A percentile compares a stretch with the other conserved stretches of the same genome.
Conservation (phyloP, 805 yeast genomes). For the Jamesozyma spencerorum region DNA sequence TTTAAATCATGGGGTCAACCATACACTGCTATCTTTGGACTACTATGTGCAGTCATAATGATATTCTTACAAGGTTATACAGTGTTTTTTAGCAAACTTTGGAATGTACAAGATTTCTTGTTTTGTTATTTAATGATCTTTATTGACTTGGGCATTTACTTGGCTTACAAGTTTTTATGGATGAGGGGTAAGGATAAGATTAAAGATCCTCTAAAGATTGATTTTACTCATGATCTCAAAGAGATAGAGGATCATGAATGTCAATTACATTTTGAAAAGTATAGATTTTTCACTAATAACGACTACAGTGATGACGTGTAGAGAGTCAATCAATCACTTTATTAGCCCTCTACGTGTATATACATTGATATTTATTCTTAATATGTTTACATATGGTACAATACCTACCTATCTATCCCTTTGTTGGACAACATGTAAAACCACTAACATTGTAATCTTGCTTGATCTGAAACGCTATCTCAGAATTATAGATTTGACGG, state of each 20-base stretch:
- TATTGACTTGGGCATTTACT: constrained; percentile 38
- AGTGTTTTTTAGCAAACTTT: constrained; percentile 57
- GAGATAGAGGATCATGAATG: constrained; percentile 55
- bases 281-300: constrained; percentile 8
- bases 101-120: constrained; percentile 54
- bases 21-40: constrained; percentile 43
- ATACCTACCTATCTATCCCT: too few relatives aligned
- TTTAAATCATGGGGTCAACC: constrained; percentile 55
- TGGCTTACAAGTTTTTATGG: constrained; percentile 42
- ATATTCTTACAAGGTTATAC: constrained; percentile 57
- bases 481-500: too few relatives aligned
- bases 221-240: constrained; percentile 42
- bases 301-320: not conserved
- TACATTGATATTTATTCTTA: not conserved
- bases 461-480: too few relatives aligned
- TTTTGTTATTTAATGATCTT: constrained; percentile 69
- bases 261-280: constrained; percentile 16
- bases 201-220: constrained; percentile 40
- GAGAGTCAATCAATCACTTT: not conserved
- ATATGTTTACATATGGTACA: too few relatives aligned
- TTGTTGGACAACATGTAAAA: too few relatives aligned
- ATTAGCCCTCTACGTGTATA: not conserved
- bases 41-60: constrained; percentile 41
- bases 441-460: too few relatives aligned
- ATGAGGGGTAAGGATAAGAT: constrained; percentile 37